Evolutionary conservation across 2,329 filamentous ascomycete species (phyloP).

Genomic region (Neofusicoccum parvum): DNA sequence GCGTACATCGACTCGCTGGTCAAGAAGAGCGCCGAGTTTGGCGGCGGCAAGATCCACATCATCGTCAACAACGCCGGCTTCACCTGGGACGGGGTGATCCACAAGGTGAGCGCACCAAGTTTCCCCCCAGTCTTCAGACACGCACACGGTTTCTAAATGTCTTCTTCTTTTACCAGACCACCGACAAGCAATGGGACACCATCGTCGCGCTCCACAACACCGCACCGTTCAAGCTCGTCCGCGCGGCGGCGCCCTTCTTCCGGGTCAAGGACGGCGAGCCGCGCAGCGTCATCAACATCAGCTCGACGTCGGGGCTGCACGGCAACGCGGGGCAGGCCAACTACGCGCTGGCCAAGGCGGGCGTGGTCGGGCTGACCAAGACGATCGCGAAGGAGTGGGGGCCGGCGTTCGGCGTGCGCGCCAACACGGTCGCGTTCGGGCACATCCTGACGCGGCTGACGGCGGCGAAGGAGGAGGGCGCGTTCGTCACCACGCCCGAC

Average conservation of each 20-base stretch:
- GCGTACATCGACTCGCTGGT: conserved; percentile 74
- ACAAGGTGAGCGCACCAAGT: conserved; percentile 57
- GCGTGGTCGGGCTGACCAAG: conserved; percentile 80
- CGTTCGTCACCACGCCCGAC: conserved; percentile 74
- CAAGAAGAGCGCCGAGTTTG: conserved; percentile 74
- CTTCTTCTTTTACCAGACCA: conserved; percentile 56
- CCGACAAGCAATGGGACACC: conserved; percentile 88
- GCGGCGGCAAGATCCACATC: conserved; percentile 84
- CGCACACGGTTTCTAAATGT: not conserved
- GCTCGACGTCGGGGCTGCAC: conserved; percentile 76
- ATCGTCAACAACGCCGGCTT: conserved; percentile 91
- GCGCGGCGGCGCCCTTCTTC: conserved; percentile 82
- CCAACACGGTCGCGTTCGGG: conserved; percentile 84
- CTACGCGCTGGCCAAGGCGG: conserved; percentile 83
- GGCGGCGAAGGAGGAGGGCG: conserved; percentile 80
- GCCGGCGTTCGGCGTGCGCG: conserved; percentile 75
- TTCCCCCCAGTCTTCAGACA: not conserved
- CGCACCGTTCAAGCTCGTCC: conserved; percentile 79
- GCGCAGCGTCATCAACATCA: conserved; percentile 81
- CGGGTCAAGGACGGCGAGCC: conserved; percentile 80
- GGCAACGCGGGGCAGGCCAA: conserved; percentile 92
- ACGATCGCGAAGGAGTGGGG: conserved; percentile 93
- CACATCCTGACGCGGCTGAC: conserved; percentile 80
- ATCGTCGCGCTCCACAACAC: conserved; percentile 83
- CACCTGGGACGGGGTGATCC: conserved; percentile 90